These are phyloP conservation scores for Boeremia lycopersici DNA, from an alignment of 2,329 filamentous ascomycete species.

Conservation along the genomic window DNA sequence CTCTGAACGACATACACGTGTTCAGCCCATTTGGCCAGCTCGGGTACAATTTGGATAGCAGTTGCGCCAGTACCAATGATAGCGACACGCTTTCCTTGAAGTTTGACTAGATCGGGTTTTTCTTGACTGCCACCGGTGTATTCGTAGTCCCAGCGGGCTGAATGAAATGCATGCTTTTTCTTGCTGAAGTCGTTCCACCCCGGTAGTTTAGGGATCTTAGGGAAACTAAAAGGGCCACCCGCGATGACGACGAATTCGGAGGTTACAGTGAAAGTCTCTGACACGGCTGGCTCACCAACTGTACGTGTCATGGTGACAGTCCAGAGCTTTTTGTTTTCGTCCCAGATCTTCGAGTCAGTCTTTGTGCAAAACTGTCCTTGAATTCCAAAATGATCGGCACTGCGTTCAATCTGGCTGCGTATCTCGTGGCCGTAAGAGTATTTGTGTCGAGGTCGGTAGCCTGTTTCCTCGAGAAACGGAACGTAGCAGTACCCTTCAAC, in stretches of 20 bases:
- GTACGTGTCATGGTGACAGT: background rate
- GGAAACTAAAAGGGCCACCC: background rate
- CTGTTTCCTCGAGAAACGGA: slow-evolving; percentile 13
- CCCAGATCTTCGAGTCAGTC: background rate
- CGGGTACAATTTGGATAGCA: background rate
- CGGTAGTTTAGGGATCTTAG: background rate
- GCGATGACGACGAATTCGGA: background rate
- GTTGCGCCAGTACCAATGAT: background rate
- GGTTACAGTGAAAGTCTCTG: background rate
- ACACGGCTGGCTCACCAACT: background rate
- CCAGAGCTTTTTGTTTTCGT: background rate
- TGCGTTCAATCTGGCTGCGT: background rate
- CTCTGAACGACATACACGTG: background rate
- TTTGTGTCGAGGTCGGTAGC: slow-evolving; percentile 38
- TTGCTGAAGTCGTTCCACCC: background rate
- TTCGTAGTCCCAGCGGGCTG: background rate
- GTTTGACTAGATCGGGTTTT: background rate
- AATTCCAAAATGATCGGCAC: background rate
- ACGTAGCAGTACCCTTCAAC: slow-evolving; percentile 64
- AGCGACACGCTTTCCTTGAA: background rate
- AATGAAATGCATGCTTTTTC: background rate
- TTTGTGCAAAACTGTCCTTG: background rate
- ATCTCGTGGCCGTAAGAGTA: background rate
- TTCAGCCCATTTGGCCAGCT: background rate
- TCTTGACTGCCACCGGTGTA: background rate